These are phyloP conservation scores for Paspalum notatum DNA, from an alignment of 176 grass and related monocot genomes.

Conservation along the genomic window DNA sequence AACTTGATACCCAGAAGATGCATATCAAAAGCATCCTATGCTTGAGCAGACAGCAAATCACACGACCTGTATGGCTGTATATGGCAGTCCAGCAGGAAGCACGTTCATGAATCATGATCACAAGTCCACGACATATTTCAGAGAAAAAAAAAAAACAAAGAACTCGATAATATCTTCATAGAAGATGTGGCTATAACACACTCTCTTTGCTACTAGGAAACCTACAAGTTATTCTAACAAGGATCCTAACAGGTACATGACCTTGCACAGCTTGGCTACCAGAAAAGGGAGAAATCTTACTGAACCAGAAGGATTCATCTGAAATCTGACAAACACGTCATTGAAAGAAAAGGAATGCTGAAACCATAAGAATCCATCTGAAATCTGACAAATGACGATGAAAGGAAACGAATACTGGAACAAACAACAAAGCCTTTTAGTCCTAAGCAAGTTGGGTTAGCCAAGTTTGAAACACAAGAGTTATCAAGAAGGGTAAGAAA, in stretches of 20 bases:
- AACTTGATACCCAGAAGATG: conserved; percentile 21
- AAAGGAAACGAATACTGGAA: background rate
- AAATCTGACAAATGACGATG: too few relatives aligned
- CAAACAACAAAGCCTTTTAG: too few relatives aligned
- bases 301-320: background rate
- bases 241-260: conserved; percentile 13
- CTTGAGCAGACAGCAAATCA: conserved; percentile 31
- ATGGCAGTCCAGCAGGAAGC: conserved; percentile 10
- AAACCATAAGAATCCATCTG: background rate
- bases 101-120: conserved; percentile 16
- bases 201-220: background rate
- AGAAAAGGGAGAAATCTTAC: background rate
- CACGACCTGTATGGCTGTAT: background rate
- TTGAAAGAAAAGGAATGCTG: background rate
- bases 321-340: conserved; percentile 6
- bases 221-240: conserved; percentile 22
- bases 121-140: conserved; percentile 13
- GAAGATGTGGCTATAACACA: conserved; percentile 14
- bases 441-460: too few relatives aligned
- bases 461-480: too few relatives aligned
- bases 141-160: background rate
- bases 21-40: conserved; percentile 56
- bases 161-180: background rate
- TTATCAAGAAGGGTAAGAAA: too few relatives aligned
- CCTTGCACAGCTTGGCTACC: background rate